Conservation (phyloP, 2,329 filamentous ascomycete species). For the Polytolypa hystricis region DNA sequence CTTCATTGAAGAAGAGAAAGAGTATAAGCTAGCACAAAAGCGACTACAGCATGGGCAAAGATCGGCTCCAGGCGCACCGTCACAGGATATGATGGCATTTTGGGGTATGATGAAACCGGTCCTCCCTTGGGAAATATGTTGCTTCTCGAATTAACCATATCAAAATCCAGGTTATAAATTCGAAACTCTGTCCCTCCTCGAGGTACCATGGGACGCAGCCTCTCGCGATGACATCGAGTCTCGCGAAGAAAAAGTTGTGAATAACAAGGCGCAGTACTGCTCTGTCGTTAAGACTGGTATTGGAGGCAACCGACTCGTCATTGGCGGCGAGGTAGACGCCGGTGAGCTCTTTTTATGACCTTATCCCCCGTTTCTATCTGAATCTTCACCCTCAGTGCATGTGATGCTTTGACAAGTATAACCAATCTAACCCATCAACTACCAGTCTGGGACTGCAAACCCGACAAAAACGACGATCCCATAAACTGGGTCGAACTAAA, state of each 20-base stretch:
- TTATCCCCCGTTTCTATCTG: conserved; percentile 47
- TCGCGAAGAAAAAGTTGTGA: conserved; percentile 60
- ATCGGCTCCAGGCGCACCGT: conserved; percentile 42
- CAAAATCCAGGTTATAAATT: conserved; percentile 78
- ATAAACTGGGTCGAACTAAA: conserved; percentile 95
- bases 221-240: conserved; percentile 67
- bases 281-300: conserved; percentile 85
- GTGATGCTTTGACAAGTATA: conserved; percentile 68
- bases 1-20: conserved; percentile 86
- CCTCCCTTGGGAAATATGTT: not conserved
- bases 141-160: conserved; percentile 1
- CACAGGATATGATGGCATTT: conserved; percentile 76
- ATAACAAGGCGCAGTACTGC: conserved; percentile 91
- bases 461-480: conserved; percentile 50
- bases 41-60: conserved; percentile 43
- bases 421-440: conserved; percentile 76
- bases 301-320: conserved; percentile 59
- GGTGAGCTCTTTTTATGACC: conserved; percentile 45
- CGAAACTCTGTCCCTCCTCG: conserved; percentile 70
- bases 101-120: conserved; percentile 54
- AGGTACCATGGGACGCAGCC: conserved; percentile 61
- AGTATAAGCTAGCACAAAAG: conserved; percentile 55
- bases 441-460: conserved; percentile 74
- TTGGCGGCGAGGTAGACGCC: conserved; percentile 90
- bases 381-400: conserved; percentile 62